phyloP scores from a whole-genome alignment of 2,329 filamentous ascomycete genomes.

The Esteya vermicola region DNA sequence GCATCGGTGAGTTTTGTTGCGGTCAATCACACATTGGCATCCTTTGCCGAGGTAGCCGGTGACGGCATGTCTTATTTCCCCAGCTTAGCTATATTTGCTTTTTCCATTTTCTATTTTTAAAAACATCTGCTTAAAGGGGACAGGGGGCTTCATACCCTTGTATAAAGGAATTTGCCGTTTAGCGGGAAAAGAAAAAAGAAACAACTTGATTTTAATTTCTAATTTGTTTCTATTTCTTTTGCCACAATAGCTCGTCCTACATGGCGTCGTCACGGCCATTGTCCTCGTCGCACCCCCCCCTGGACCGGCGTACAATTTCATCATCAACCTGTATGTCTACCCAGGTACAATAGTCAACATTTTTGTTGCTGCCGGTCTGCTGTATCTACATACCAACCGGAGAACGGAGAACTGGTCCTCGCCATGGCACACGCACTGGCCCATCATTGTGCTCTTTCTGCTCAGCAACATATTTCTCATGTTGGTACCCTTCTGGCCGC shows the following conservation, averaged over 20 bases:
- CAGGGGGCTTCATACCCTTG: too few species aligned
- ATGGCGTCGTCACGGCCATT: neutral
- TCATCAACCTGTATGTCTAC: slow-evolving; percentile 3
- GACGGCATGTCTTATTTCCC: too few species aligned
- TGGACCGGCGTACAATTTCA: slow-evolving; percentile 1
- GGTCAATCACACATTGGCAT: too few species aligned
- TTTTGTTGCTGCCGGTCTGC: neutral
- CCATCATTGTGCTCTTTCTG: slow-evolving; percentile 32
- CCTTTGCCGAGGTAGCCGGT: too few species aligned
- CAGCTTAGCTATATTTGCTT: too few species aligned
- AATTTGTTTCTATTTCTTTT: neutral
- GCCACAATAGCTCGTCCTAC: neutral
- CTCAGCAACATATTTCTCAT: slow-evolving; percentile 37
- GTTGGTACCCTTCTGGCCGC: slow-evolving; percentile 40
- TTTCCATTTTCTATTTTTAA: too few species aligned
- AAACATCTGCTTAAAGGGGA: too few species aligned
- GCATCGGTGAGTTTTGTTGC: neutral
- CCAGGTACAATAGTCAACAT: slow-evolving; percentile 1
- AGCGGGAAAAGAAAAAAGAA: too few species aligned
- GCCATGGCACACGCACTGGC: slow-evolving; percentile 35
- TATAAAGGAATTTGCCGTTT: too few species aligned
- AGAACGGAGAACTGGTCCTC: slow-evolving; percentile 30
- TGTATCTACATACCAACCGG: slow-evolving; percentile 2
- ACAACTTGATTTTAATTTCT: too few species aligned
- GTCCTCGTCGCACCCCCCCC: neutral